phyloP scores from a whole-genome alignment of 169 alveolate species.

The Plasmodium reichenowi region DNA sequence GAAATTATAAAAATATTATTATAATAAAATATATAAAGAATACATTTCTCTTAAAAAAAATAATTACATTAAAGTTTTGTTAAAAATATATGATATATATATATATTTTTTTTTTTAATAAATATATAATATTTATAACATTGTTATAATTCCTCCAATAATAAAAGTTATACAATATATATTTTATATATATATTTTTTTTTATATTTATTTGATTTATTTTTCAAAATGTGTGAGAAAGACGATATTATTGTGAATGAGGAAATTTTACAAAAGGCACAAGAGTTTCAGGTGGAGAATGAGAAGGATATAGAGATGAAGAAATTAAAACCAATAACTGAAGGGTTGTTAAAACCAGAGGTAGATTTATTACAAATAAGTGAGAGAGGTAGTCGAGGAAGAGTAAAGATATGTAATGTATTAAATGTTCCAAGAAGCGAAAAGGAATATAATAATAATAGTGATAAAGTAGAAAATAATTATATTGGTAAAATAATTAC shows the following conservation, averaged over 20 bases:
- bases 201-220: background rate
- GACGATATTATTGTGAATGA: constrained; percentile 10
- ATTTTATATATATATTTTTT: background rate
- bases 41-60: no score
- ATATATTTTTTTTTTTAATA: no score
- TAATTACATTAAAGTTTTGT: no score
- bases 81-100: no score
- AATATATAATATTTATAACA: no score
- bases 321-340: constrained; percentile 39
- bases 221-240: constrained; percentile 33
- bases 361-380: constrained; percentile 19
- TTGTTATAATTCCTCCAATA: no score
- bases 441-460: constrained; percentile 25
- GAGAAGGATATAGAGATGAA: constrained; percentile 38
- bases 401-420: constrained; percentile 45
- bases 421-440: constrained; percentile 58
- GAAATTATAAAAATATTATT: no score
- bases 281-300: constrained; percentile 9
- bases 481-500: constrained; percentile 83
- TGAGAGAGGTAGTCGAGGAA: constrained; percentile 37
- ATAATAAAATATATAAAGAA: no score
- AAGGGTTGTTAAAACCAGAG: constrained; percentile 20
- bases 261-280: constrained; percentile 26
- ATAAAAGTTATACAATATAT: background rate
- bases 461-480: constrained; percentile 25